Percentiles rank a stretch among this genome's conserved stretches.
These are phyloP conservation scores for Pseudocercospora musae DNA, from an alignment of 2,329 filamentous ascomycete genomes.

Conservation along the genomic window DNA sequence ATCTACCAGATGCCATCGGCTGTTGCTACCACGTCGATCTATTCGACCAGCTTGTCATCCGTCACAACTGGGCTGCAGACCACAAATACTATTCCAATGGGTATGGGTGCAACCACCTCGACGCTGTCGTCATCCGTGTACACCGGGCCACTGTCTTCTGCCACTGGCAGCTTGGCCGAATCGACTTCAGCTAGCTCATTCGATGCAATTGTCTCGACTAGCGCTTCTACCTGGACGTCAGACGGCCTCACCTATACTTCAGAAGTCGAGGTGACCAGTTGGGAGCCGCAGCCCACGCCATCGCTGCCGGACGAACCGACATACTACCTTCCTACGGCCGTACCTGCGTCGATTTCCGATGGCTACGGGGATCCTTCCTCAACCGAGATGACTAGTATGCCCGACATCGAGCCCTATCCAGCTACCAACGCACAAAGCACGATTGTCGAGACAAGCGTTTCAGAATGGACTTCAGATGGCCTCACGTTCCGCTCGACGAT, in stretches of 20 bases:
- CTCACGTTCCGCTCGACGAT: slow-evolving; percentile 3
- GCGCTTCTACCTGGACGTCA: neutral
- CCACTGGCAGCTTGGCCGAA: slow-evolving; percentile 10
- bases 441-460: neutral
- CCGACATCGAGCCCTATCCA: neutral
- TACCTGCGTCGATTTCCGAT: neutral
- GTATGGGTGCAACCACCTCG: slow-evolving; percentile 29
- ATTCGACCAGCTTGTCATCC: slow-evolving; percentile 29
- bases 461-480: slow-evolving; percentile 7
- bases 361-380: neutral
- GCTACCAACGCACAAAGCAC: neutral
- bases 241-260: slow-evolving; percentile 3
- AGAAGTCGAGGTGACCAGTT: neutral
- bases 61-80: slow-evolving; percentile 17
- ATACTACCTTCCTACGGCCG: neutral
- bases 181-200: neutral
- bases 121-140: slow-evolving; percentile 23
- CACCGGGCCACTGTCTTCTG: slow-evolving; percentile 30
- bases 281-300: neutral
- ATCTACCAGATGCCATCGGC: slow-evolving; percentile 38
- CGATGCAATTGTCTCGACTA: neutral
- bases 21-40: slow-evolving; percentile 23
- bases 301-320: neutral
- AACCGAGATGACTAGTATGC: neutral
- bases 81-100: slow-evolving; percentile 25